phyloP scores from a whole-genome alignment of 257 asterid genomes.

The Echium plantagineum region DNA sequence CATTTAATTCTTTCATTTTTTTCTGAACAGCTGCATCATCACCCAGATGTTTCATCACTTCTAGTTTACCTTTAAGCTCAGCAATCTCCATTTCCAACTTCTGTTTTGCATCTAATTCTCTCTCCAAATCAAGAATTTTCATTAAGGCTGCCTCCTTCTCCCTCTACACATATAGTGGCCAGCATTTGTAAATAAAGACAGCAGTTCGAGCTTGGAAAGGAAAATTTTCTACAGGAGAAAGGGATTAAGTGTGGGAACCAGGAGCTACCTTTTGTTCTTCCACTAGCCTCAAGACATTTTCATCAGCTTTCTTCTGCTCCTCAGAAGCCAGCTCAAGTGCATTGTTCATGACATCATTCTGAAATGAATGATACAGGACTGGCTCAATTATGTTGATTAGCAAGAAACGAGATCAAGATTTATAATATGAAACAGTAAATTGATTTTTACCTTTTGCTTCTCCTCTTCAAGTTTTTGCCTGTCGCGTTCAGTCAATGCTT shows the following conservation, averaged over 20 bases:
- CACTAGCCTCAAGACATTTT: slow-evolving; percentile 43
- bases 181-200: slow-evolving; percentile 3
- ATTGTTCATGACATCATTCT: background rate
- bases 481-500: background rate
- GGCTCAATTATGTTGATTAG: no score
- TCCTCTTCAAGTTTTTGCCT: background rate
- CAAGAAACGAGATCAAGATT: background rate
- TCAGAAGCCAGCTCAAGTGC: background rate
- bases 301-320: background rate
- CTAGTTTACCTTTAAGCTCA: slow-evolving; percentile 40
- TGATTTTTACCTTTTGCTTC: background rate
- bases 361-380: background rate
- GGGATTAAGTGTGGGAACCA: background rate
- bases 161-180: slow-evolving; percentile 30
- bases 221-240: background rate
- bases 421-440: background rate
- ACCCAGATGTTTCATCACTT: slow-evolving; percentile 46
- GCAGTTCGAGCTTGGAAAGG: background rate
- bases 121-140: slow-evolving; percentile 48
- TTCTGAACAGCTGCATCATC: slow-evolving; percentile 31
- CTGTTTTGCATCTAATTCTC: slow-evolving; percentile 61
- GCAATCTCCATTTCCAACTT: slow-evolving; percentile 51
- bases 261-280: slow-evolving; percentile 56
- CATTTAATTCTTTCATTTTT: slow-evolving; percentile 1
- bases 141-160: slow-evolving; percentile 44